Evolutionary conservation across 2,329 filamentous ascomycete species (phyloP).

Genomic region (Purpureocillium takamizusanense): DNA sequence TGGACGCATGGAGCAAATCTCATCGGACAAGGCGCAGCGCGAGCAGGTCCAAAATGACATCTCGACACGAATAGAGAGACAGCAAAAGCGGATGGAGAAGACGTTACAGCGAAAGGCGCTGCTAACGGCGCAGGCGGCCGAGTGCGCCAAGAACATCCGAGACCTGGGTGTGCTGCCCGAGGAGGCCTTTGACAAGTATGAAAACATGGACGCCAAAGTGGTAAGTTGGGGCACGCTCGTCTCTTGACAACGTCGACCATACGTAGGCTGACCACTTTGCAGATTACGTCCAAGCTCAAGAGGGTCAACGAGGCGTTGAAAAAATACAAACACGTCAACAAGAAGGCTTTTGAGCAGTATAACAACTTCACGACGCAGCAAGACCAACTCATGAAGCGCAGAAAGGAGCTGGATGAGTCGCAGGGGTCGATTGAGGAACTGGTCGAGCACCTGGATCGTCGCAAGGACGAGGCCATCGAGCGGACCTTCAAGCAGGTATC

Average conservation of each 20-base stretch:
- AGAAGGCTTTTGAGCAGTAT: constrained; percentile 98
- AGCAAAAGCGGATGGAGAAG: constrained; percentile 87
- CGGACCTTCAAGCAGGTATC: constrained; percentile 98
- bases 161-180: constrained; percentile 89
- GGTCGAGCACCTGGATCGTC: constrained; percentile 83
- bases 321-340: constrained; percentile 97
- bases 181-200: constrained; percentile 86
- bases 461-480: constrained; percentile 96
- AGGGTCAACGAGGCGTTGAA: constrained; percentile 89
- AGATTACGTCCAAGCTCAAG: constrained; percentile 63
- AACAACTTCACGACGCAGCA: constrained; percentile 93
- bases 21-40: constrained; percentile 49
- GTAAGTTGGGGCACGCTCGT: constrained; percentile 35
- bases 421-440: constrained; percentile 85
- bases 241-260: neutral
- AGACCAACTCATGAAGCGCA: constrained; percentile 74
- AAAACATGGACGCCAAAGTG: constrained; percentile 68
- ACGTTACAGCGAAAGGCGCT: constrained; percentile 81
- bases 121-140: constrained; percentile 65
- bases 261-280: constrained; percentile 8
- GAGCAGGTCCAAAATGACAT: constrained; percentile 69
- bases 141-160: constrained; percentile 81
- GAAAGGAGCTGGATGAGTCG: constrained; percentile 78
- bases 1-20: constrained; percentile 45
- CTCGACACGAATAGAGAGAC: constrained; percentile 67